Percentiles rank a stretch among this genome's conserved stretches.
phyloP scores from a whole-genome alignment of 768 basidiomycete species.

The Podaxis mareebaensis region DNA sequence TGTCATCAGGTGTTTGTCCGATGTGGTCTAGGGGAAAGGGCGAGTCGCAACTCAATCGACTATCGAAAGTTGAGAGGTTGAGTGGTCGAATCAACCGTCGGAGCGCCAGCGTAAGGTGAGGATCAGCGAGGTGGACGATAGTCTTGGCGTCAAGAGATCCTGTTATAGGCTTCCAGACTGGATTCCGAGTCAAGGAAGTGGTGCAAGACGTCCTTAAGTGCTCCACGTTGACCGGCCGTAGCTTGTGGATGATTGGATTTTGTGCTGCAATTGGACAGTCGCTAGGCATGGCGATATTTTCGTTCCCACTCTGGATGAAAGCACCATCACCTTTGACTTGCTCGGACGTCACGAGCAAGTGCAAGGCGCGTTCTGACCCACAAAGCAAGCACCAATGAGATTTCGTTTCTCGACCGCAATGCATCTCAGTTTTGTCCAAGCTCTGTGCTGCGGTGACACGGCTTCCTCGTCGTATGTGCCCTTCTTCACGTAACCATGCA shows the following conservation, averaged over 20 bases:
- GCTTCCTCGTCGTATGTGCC: conserved; percentile 31
- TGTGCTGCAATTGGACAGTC: conserved; percentile 27
- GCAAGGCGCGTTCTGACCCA: not conserved
- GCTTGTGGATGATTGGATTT: conserved; percentile 24
- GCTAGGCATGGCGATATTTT: not conserved
- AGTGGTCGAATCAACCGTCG: conserved; percentile 18
- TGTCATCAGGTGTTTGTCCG: conserved; percentile 26
- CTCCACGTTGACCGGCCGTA: conserved; percentile 33
- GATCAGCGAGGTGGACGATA: conserved; percentile 33
- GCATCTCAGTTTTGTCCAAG: not conserved
- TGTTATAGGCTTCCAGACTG: not conserved
- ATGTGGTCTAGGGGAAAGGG: conserved; percentile 30
- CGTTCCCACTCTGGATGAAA: not conserved
- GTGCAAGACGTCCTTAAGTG: not conserved
- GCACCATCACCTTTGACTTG: not conserved
- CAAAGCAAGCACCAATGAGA: conserved; percentile 14
- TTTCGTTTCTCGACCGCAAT: not conserved
- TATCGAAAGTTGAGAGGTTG: conserved; percentile 9
- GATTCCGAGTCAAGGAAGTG: not conserved
- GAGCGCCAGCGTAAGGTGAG: conserved; percentile 33
- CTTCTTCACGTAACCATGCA: conserved; percentile 44
- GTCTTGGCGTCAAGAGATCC: conserved; percentile 8
- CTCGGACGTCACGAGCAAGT: not conserved
- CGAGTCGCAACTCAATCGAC: conserved; percentile 11
- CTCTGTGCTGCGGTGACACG: conserved; percentile 7